A percentile compares a stretch with the other conserved stretches of the same genome.
Conservation (phyloP, 768 basidiomycete species). For the Coprinellus aureogranulatus region DNA sequence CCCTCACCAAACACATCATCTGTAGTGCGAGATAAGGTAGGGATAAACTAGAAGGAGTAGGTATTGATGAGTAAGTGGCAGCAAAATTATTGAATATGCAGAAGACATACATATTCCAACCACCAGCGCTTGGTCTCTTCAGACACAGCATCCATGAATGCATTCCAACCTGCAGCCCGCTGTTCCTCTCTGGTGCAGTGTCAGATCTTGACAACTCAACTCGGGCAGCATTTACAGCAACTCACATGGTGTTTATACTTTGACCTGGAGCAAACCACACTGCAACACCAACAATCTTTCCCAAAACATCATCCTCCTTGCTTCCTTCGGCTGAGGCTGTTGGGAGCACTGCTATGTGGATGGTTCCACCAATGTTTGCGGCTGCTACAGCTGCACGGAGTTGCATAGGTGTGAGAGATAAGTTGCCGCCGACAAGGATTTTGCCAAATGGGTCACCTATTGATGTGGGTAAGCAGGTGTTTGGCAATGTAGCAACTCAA, state of each 20-base stretch:
- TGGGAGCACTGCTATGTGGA: conserved; percentile 19
- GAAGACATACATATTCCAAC: conserved; percentile 22
- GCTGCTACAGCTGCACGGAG: conserved; percentile 19
- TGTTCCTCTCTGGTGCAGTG: conserved; percentile 27
- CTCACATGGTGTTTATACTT: conserved; percentile 21
- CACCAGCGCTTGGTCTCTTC: conserved; percentile 25
- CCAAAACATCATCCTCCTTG: too few relatives aligned
- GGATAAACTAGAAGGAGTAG: conserved; percentile 23
- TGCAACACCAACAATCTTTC: conserved; percentile 29
- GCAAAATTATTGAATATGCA: background rate
- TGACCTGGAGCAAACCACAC: conserved; percentile 31
- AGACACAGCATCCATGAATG: conserved; percentile 20
- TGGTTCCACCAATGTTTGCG: conserved; percentile 24
- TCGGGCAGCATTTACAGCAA: background rate
- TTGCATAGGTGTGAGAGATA: conserved; percentile 13
- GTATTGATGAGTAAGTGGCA: background rate
- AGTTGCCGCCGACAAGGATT: conserved; percentile 19
- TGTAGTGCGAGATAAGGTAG: conserved; percentile 15
- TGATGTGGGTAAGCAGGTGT: too few relatives aligned
- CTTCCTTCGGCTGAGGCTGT: conserved; percentile 16
- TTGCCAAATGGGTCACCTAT: conserved; percentile 10
- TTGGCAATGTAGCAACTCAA: too few relatives aligned
- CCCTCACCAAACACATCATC: conserved; percentile 17
- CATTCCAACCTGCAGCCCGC: conserved; percentile 24
- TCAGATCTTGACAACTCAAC: background rate